Conservation (phyloP, 345 rosid species). For the Gossypium thurberi region DNA sequence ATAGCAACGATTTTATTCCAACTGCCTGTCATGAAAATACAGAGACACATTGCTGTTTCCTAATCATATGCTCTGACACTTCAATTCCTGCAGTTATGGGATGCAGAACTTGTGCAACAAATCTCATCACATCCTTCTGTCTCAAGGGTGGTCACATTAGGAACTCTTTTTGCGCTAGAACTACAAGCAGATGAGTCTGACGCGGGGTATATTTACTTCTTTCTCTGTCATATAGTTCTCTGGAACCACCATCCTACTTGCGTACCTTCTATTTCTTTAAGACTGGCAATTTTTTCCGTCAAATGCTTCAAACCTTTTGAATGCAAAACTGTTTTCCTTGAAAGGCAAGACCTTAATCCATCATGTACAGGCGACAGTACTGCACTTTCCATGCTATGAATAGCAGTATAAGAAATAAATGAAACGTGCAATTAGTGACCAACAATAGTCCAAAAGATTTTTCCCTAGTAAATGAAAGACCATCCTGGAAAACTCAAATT, state of each 20-base stretch:
- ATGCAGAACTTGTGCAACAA: conserved; percentile 44
- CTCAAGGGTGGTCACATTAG: conserved; percentile 66
- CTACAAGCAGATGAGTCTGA: conserved; percentile 52
- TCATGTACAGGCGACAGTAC: not conserved
- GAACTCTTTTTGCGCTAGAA: conserved; percentile 75
- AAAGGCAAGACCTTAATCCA: not conserved
- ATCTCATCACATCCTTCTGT: conserved; percentile 70
- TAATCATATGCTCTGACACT: not conserved
- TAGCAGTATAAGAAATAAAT: not conserved
- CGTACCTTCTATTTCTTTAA: not conserved
- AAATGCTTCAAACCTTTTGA: not conserved
- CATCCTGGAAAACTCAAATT: not conserved
- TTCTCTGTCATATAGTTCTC: not conserved
- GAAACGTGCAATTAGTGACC: not conserved
- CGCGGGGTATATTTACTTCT: conserved; percentile 53
- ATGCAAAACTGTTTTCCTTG: not conserved
- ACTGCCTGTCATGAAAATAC: not conserved
- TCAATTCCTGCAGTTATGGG: conserved; percentile 72
- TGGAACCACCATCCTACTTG: not conserved
- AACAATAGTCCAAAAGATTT: not conserved
- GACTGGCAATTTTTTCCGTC: not conserved
- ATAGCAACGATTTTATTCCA: not conserved
- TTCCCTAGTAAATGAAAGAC: not conserved
- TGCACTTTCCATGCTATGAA: not conserved
- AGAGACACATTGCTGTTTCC: not conserved